These are phyloP conservation scores for Trichoderma gracile DNA, from an alignment of 2,329 filamentous ascomycete species.

Conservation along the genomic window DNA sequence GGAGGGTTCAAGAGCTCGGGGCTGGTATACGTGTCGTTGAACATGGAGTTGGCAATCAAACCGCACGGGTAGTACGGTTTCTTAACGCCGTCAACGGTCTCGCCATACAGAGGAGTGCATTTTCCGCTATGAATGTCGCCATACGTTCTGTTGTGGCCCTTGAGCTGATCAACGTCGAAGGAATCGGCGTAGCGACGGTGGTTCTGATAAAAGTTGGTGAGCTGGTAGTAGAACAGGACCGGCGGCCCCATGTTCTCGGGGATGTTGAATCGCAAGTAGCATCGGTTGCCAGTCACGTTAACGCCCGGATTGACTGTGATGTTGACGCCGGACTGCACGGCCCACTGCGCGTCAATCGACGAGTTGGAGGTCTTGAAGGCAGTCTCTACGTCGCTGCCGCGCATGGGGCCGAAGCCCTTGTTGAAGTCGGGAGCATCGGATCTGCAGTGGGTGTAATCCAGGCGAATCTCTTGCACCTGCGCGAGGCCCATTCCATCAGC, in stretches of 20 bases:
- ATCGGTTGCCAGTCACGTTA: constrained; percentile 51
- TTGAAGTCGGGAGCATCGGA: constrained; percentile 51
- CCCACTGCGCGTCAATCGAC: constrained; percentile 46
- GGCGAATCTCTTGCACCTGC: constrained; percentile 83
- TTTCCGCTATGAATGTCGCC: constrained; percentile 64
- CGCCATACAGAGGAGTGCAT: constrained; percentile 71
- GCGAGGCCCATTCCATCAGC: constrained; percentile 18
- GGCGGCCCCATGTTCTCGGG: constrained; percentile 78
- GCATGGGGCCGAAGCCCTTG: constrained; percentile 52
- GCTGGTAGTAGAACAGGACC: constrained; percentile 89
- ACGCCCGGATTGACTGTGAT: constrained; percentile 45
- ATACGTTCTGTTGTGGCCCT: constrained; percentile 64
- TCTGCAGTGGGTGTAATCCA: constrained; percentile 85
- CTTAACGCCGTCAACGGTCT: constrained; percentile 43
- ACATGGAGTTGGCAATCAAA: constrained; percentile 92
- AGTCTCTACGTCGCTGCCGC: constrained; percentile 58
- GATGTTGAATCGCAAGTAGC: constrained; percentile 75
- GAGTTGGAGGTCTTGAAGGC: constrained; percentile 66
- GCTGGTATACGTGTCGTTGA: constrained; percentile 84
- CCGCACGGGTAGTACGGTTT: constrained; percentile 92
- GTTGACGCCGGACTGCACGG: constrained; percentile 42
- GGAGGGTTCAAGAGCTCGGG: constrained; percentile 61
- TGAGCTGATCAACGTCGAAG: constrained; percentile 77
- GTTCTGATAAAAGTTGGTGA: constrained; percentile 99
- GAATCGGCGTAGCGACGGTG: constrained; percentile 94